Evolutionary conservation across 2,329 filamentous ascomycete genomes (phyloP).

Genomic region (Sclerotinia glacialis): DNA sequence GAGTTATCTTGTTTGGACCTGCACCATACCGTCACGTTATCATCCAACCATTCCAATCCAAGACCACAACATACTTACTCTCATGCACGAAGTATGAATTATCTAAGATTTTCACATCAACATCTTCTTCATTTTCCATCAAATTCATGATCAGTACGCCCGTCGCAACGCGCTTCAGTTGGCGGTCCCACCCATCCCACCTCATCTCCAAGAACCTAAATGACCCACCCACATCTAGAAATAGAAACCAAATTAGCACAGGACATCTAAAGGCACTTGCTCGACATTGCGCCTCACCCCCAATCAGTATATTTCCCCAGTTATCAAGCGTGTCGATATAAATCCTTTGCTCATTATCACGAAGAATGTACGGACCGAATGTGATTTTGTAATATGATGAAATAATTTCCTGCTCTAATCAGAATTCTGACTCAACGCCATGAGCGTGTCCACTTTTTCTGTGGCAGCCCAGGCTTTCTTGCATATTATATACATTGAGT

Average conservation of each 20-base stretch:
- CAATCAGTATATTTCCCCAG: not conserved
- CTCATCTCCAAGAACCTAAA: not conserved
- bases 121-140: not conserved
- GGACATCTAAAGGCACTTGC: not conserved
- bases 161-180: not conserved
- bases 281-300: not conserved
- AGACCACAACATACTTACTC: not conserved
- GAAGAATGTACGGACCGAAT: not conserved
- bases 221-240: conserved; percentile 1
- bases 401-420: not conserved
- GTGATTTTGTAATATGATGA: not conserved
- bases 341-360: not conserved
- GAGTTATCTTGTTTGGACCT: too few species aligned
- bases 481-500: not conserved
- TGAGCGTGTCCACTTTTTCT: not conserved
- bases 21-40: not conserved
- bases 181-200: not conserved
- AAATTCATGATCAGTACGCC: not conserved
- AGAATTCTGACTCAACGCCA: not conserved
- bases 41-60: too few species aligned
- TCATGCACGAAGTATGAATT: too few species aligned
- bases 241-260: not conserved
- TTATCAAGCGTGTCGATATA: not conserved
- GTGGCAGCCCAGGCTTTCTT: not conserved
- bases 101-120: not conserved